Base-by-base conservation (phyloP, 805 yeast genomes). In the Candida vaughaniae region DNA sequence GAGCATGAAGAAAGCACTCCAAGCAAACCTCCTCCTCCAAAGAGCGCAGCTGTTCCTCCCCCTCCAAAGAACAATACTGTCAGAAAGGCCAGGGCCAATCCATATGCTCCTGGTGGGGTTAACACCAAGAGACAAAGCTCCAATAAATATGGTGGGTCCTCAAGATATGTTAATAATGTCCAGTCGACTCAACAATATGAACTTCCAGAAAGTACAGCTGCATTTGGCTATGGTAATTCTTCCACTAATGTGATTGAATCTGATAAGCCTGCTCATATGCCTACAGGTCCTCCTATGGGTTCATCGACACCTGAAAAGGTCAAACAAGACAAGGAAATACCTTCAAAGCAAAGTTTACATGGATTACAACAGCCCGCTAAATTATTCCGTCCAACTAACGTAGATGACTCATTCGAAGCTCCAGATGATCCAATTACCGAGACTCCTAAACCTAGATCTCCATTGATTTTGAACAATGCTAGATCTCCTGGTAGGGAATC, bases 61-160 rank as follows among this genome's bases (percentile, higher is more conserved):
- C 36, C 34, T 4, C 33, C 38, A 22, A 40, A 31, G 30, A 31
- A 31, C 6, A 37, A 31, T 5, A 17, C 30, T 7, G n/a, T 14
- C 7, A 26, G 7, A 5, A 34, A 19, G 17, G 10, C 17, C 2
- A 38, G 43, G 28, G 41, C 38, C 10, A 66, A 66, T 36, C 71
- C 71, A 4, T 66, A 66, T 42, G 71, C 71, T 6, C 71, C 71
- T 16, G 55, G 52, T 6, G 51, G 44, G 1, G 26, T 45, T 3
- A 27, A 42, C 31, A 28, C 42, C 12, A 25, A 42, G 6, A 48
- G 32, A 41, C 33, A 49, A 12, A 43, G 49, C 22, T 48, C 43
- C 23, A 53, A 37, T 38, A 62, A 46, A 29, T 60, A 60, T 41
- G 64, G 60, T 9, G 25, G 38, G 10, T 33, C 38, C 5, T 25